Conservation (phyloP, 73 alveolate species). For the Urostyla sp. region DNA sequence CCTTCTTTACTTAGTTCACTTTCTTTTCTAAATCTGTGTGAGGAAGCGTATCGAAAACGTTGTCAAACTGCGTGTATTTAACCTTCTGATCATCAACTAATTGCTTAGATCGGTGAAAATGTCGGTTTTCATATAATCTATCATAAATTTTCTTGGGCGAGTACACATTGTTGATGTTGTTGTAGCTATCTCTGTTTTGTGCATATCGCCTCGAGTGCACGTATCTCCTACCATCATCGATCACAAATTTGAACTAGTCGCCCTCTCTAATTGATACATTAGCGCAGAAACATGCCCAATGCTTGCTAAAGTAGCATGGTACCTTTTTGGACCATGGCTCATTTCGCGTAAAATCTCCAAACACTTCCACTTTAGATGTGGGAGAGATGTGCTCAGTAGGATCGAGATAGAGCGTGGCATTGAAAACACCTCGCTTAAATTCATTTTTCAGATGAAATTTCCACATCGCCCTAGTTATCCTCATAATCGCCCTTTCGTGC, state of each 20-base stretch:
- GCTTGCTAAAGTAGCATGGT: not conserved
- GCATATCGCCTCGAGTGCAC: constrained; percentile 7
- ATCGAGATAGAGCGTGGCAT: constrained; percentile 32
- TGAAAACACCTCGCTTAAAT: constrained; percentile 10
- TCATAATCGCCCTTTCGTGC: not conserved
- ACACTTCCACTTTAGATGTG: not conserved
- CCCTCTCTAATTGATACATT: constrained; percentile 7
- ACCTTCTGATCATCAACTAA: not conserved
- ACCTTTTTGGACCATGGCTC: constrained; percentile 34
- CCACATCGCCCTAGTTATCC: not conserved
- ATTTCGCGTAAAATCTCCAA: constrained; percentile 21
- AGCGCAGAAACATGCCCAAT: constrained; percentile 12
- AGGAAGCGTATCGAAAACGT: not conserved
- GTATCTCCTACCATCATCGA: constrained; percentile 6
- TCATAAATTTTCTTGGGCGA: not conserved
- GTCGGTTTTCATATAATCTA: not conserved
- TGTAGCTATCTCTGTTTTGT: not conserved
- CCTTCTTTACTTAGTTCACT: too few species aligned
- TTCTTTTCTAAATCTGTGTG: not conserved
- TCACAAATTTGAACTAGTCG: constrained; percentile 11
- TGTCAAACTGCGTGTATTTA: not conserved
- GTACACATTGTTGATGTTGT: not conserved
- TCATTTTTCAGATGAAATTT: not conserved
- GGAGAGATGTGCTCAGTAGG: not conserved
- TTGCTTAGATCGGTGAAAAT: not conserved